Evolutionary conservation across 2,329 filamentous ascomycete species (phyloP).

Genomic region (Aspergillus piperis): DNA sequence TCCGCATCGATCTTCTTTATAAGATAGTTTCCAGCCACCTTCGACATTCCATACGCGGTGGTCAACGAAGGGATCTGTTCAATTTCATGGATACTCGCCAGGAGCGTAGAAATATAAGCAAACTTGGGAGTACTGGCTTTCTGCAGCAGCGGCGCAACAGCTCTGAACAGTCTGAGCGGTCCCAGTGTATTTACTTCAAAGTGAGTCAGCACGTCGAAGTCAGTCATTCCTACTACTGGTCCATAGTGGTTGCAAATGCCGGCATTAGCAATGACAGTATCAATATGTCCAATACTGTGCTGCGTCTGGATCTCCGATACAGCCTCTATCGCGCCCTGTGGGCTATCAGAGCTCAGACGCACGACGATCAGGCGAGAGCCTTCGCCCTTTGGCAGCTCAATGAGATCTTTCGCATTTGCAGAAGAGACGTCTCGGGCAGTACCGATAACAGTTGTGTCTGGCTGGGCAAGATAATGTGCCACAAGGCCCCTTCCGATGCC

Average conservation of each 20-base stretch:
- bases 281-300: constrained; percentile 13
- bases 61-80: constrained; percentile 21
- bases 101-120: constrained; percentile 39
- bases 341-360: not conserved
- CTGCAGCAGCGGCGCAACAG: constrained; percentile 39
- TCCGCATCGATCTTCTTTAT: constrained; percentile 25
- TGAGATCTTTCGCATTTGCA: not conserved
- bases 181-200: constrained; percentile 46
- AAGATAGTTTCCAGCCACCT: constrained; percentile 25
- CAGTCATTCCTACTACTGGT: constrained; percentile 34
- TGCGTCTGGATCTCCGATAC: not conserved
- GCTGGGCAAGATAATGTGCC: not conserved
- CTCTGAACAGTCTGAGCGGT: constrained; percentile 35
- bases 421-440: constrained; percentile 5
- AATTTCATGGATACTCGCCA: constrained; percentile 38
- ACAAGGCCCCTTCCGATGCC: constrained; percentile 15
- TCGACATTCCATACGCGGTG: constrained; percentile 28
- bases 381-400: not conserved
- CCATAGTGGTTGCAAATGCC: constrained; percentile 42
- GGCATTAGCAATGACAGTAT: constrained; percentile 46
- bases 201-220: constrained; percentile 41
- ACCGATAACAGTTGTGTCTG: constrained; percentile 15
- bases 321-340: not conserved
- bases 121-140: constrained; percentile 27
- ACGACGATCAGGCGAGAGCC: constrained; percentile 9